Percentiles rank a stretch among this genome's conserved stretches.
Evolutionary conservation across 306 rosid species (phyloP).

Genomic region (Medicago truncatula): DNA sequence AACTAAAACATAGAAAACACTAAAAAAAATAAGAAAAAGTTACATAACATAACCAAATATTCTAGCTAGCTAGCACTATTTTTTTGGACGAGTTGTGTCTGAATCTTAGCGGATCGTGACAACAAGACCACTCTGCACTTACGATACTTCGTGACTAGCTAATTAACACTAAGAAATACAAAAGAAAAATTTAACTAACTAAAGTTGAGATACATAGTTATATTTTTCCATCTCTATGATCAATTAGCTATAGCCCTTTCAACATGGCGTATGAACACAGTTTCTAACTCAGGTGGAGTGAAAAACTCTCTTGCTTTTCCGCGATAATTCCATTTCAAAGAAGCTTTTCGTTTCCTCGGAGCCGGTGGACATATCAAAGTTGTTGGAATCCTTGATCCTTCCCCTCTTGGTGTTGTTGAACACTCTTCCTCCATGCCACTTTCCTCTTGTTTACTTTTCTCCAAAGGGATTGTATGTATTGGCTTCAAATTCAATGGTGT

Average conservation of each 20-base stretch:
- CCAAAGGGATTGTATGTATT: conserved; percentile 51
- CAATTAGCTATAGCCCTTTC: conserved; percentile 55
- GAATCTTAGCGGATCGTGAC: background rate
- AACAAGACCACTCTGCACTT: background rate
- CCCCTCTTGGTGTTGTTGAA: conserved; percentile 77
- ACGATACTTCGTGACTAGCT: background rate
- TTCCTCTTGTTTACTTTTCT: conserved; percentile 33
- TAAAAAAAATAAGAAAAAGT: background rate
- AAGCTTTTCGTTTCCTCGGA: conserved; percentile 72
- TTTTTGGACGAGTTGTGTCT: background rate
- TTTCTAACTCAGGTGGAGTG: conserved; percentile 83
- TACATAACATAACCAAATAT: conserved; percentile 28
- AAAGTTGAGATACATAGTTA: background rate
- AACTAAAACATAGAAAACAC: conserved; percentile 17
- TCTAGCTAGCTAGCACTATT: conserved; percentile 6
- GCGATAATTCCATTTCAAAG: conserved; percentile 64
- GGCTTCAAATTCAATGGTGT: conserved; percentile 63
- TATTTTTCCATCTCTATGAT: background rate
- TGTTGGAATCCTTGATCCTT: conserved; percentile 62
- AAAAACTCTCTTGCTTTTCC: conserved; percentile 62
- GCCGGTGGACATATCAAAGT: conserved; percentile 78
- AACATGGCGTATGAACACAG: conserved; percentile 71
- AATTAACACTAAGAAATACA: background rate
- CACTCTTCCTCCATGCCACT: conserved; percentile 46
- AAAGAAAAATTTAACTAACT: background rate